Evolutionary conservation across 257 asterid genomes (phyloP).

Genomic region (Buddleja alternifolia): DNA sequence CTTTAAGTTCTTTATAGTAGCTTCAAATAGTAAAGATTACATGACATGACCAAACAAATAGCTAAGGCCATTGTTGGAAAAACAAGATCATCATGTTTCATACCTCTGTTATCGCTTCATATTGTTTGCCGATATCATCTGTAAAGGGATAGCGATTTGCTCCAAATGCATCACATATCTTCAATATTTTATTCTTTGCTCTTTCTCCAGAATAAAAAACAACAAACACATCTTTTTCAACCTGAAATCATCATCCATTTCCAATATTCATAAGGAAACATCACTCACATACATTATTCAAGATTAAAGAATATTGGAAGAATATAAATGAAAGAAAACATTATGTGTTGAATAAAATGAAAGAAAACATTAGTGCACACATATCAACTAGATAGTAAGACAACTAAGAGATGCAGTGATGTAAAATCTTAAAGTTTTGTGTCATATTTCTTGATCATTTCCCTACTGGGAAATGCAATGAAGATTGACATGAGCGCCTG

Average conservation of each 20-base stretch:
- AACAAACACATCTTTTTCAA: constrained; percentile 62
- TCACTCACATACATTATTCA: background rate
- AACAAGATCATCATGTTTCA: background rate
- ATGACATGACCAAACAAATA: background rate
- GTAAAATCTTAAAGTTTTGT: background rate
- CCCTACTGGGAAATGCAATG: background rate
- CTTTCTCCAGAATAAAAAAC: constrained; percentile 70
- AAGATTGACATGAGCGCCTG: background rate
- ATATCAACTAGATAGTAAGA: background rate
- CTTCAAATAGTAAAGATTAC: background rate
- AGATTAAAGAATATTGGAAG: background rate
- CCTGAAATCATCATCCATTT: constrained; percentile 40
- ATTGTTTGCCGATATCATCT: constrained; percentile 54
- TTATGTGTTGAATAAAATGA: too few relatives aligned
- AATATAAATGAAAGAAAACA: background rate
- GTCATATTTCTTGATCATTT: background rate
- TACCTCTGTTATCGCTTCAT: constrained; percentile 60
- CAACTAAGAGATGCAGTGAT: constrained; percentile 2
- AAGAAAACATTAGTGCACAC: background rate
- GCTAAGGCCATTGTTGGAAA: background rate
- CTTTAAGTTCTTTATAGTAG: background rate
- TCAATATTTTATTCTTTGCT: constrained; percentile 59
- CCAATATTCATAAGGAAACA: constrained; percentile 12
- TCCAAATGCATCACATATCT: constrained; percentile 72
- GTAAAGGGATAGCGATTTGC: constrained; percentile 67